Percentiles rank a stretch among this genome's conserved stretches.
Conservation (phyloP, 2,329 filamentous ascomycete genomes). For the Penicillium sp. region DNA sequence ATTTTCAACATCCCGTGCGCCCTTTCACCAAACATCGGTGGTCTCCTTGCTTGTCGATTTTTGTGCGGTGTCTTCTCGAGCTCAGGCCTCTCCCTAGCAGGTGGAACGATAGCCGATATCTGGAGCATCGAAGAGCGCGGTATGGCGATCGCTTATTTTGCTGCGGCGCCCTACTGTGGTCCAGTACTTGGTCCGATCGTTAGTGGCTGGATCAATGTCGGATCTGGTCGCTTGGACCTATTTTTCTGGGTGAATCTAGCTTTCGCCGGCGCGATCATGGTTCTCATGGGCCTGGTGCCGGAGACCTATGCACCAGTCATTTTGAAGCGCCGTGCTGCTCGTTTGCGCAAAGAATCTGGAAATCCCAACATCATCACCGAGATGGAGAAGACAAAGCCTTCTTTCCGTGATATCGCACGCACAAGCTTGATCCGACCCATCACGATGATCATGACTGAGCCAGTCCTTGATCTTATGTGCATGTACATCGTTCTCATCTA, state of each 20-base stretch:
- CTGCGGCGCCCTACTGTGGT: constrained; percentile 75
- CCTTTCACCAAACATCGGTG: constrained; percentile 33
- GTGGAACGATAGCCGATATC: constrained; percentile 55
- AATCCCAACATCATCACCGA: constrained; percentile 36
- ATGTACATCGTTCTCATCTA: constrained; percentile 69
- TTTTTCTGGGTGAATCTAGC: constrained; percentile 39
- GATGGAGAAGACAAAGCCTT: constrained; percentile 29
- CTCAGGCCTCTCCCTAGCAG: constrained; percentile 31
- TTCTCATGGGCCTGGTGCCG: constrained; percentile 28
- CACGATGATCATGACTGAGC: constrained; percentile 69
- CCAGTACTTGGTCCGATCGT: constrained; percentile 73
- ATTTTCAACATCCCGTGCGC: constrained; percentile 42
- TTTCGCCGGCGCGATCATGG: constrained; percentile 28
- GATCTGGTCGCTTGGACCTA: constrained; percentile 31
- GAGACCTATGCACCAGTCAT: constrained; percentile 41
- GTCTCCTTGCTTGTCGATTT: constrained; percentile 31
- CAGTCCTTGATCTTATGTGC: constrained; percentile 56
- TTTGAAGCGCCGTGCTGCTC: constrained; percentile 35
- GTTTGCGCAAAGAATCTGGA: constrained; percentile 35
- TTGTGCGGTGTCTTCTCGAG: constrained; percentile 35
- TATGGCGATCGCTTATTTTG: constrained; percentile 80
- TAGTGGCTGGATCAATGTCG: constrained; percentile 67
- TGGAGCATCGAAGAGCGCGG: constrained; percentile 78
- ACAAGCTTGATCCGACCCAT: constrained; percentile 77
- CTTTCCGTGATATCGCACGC: constrained; percentile 48